Evolutionary conservation across 345 rosid genomes (phyloP).

Genomic region (Luvunga scandens): DNA sequence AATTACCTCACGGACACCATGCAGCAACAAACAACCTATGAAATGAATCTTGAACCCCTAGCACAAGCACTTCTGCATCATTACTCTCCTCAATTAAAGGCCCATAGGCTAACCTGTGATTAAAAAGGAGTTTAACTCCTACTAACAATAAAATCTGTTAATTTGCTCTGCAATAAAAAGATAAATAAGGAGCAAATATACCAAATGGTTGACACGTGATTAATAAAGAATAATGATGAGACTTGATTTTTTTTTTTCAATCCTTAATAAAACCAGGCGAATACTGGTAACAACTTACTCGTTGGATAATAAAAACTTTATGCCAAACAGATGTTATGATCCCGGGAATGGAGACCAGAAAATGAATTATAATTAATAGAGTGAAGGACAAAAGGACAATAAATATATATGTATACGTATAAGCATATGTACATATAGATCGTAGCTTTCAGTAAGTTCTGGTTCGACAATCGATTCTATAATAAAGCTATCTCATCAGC

Average conservation of each 20-base stretch:
- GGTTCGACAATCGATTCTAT: slow-evolving; percentile 62
- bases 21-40: slow-evolving; percentile 70
- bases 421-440: no score
- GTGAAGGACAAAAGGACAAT: background rate
- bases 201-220: background rate
- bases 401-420: slow-evolving; percentile 21
- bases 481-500: slow-evolving; percentile 63
- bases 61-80: slow-evolving; percentile 56
- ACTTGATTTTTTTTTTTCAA: background rate
- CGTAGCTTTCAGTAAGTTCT: slow-evolving; percentile 71
- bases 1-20: slow-evolving; percentile 88
- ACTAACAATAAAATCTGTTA: background rate
- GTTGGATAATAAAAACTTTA: background rate
- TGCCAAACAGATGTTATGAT: background rate
- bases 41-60: slow-evolving; percentile 82
- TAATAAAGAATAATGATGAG: background rate
- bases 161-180: background rate
- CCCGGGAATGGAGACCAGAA: background rate
- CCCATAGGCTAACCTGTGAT: no score
- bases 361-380: background rate
- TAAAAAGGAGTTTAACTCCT: background rate
- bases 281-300: background rate
- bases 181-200: background rate
- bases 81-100: slow-evolving; percentile 49
- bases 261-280: background rate